These are phyloP conservation scores for Pythium chondricola DNA, from an alignment of 352 stramenopile genomes.

Conservation along the genomic window DNA sequence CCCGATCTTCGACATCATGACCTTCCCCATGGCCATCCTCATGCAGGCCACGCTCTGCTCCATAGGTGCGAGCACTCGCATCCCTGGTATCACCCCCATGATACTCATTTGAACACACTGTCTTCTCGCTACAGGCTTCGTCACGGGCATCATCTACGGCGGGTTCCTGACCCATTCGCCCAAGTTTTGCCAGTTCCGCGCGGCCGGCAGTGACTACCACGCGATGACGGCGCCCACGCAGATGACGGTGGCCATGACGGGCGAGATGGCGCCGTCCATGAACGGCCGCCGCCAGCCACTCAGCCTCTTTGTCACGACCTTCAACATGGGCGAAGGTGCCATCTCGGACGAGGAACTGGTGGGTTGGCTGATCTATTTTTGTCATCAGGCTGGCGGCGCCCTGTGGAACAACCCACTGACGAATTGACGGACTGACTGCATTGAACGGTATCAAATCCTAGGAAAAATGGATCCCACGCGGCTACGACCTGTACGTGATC, in stretches of 20 bases:
- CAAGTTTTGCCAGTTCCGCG: constrained; percentile 7
- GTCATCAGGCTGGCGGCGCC: too few species aligned
- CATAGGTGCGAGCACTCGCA: constrained; percentile 28
- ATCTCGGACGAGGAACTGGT: constrained; percentile 43
- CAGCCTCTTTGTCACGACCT: constrained; percentile 76
- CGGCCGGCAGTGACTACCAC: constrained; percentile 23
- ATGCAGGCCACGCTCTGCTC: constrained; percentile 66
- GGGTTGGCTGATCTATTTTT: too few species aligned
- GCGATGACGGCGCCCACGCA: constrained; percentile 29
- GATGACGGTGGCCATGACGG: constrained; percentile 18
- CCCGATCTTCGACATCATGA: constrained; percentile 29
- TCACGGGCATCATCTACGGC: constrained; percentile 55
- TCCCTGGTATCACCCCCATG: too few species aligned
- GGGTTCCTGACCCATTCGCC: constrained; percentile 10
- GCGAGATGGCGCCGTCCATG: constrained; percentile 2
- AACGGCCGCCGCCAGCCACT: constrained; percentile 41
- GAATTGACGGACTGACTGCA: not conserved
- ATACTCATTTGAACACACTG: too few species aligned
- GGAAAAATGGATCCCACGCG: constrained; percentile 76
- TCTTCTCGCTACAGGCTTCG: constrained; percentile 27
- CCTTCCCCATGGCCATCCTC: constrained; percentile 42
- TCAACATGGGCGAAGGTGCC: constrained; percentile 77
- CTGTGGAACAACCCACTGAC: too few species aligned
- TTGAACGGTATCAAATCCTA: constrained; percentile 19
- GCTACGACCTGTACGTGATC: constrained; percentile 84